Conservation (phyloP, 2,329 filamentous ascomycete species). For the Xylariaceae sp. region DNA sequence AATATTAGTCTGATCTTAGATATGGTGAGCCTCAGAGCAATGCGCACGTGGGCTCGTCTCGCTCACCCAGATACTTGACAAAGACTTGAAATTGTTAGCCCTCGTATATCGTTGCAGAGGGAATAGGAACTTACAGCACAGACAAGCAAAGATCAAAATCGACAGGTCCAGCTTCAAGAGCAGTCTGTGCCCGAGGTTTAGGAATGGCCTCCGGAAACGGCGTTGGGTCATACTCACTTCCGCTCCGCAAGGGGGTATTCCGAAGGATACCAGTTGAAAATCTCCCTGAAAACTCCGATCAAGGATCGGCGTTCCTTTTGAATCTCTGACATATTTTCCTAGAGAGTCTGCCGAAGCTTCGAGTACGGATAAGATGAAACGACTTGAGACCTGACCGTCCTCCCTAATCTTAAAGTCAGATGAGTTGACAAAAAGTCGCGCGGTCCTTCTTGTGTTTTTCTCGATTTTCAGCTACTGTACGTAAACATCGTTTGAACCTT, state of each 20-base stretch:
- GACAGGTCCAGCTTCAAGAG: constrained; percentile 30
- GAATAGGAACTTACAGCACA: constrained; percentile 25
- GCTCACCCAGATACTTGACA: constrained; percentile 28
- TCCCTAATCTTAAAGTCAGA: no score
- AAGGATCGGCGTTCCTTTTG: constrained; percentile 6
- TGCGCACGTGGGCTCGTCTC: no score
- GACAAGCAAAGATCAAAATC: constrained; percentile 28
- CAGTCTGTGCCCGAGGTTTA: constrained; percentile 19
- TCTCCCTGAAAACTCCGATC: constrained; percentile 24
- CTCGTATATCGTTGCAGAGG: not conserved
- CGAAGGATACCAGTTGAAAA: constrained; percentile 32
- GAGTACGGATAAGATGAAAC: no score
- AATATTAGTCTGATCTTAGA: constrained; percentile 27
- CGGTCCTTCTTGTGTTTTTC: no score
- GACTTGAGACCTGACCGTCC: no score
- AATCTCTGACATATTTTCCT: no score
- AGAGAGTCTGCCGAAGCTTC: no score
- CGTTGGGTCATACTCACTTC: constrained; percentile 17
- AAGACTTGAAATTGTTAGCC: constrained; percentile 20
- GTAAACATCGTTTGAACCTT: no score
- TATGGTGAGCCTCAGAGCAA: not conserved
- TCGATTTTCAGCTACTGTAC: no score
- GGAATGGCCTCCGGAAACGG: no score
- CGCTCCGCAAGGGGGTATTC: constrained; percentile 26
- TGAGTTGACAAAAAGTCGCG: no score